These are phyloP conservation scores for Plasmodiophora brassicae DNA, from an alignment of 208 protist species.

Conservation along the genomic window DNA sequence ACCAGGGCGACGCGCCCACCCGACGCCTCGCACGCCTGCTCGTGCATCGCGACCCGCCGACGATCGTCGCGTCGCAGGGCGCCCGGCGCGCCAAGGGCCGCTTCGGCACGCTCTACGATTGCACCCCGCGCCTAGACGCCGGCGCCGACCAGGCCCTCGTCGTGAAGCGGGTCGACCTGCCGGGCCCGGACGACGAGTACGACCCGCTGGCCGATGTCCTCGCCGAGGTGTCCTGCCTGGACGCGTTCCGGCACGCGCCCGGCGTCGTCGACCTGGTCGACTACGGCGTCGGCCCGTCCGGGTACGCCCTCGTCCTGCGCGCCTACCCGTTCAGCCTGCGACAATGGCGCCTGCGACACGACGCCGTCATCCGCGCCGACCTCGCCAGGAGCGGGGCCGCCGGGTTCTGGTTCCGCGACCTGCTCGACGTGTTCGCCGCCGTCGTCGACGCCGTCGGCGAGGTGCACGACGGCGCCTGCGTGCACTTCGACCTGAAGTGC, in stretches of 20 bases:
- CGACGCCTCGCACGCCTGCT: too few species aligned
- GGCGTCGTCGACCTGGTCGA: not conserved
- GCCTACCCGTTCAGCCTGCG: not conserved
- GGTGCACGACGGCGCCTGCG: not conserved
- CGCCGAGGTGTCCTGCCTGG: too few species aligned
- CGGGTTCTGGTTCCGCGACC: not conserved
- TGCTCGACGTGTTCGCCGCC: not conserved
- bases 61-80: too few species aligned
- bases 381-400: not conserved
- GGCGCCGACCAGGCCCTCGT: too few species aligned
- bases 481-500: constrained; percentile 28
- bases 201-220: too few species aligned
- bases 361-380: not conserved
- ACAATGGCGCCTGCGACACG: not conserved
- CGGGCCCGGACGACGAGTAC: too few species aligned
- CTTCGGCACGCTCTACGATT: too few species aligned
- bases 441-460: not conserved
- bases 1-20: too few species aligned
- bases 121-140: too few species aligned
- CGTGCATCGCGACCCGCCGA: too few species aligned
- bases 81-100: too few species aligned
- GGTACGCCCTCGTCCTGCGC: not conserved
- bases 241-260: not conserved
- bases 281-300: not conserved
- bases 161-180: too few species aligned